Conservation (phyloP, 2,329 filamentous ascomycete species). For the Macroventuria anomochaeta region DNA sequence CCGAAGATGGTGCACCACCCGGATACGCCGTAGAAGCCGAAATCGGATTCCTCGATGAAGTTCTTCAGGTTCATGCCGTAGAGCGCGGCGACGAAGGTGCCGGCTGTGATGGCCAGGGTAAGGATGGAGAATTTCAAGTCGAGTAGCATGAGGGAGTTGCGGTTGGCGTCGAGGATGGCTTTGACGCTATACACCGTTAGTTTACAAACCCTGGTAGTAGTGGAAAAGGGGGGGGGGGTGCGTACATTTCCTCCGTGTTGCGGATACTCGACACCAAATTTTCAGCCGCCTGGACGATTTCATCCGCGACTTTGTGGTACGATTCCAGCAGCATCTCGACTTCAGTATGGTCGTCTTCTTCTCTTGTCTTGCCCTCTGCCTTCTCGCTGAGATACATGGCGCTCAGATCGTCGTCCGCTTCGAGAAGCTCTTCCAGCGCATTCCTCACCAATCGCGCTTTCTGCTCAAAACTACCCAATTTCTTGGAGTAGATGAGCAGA, state of each 20-base stretch:
- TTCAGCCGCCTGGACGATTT: slow-evolving; percentile 93
- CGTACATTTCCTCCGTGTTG: slow-evolving; percentile 96
- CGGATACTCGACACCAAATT: slow-evolving; percentile 93
- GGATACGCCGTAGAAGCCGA: slow-evolving; percentile 82
- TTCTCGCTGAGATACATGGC: slow-evolving; percentile 97
- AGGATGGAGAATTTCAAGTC: slow-evolving; percentile 96
- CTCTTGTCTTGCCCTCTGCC: slow-evolving; percentile 71
- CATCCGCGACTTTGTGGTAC: slow-evolving; percentile 96
- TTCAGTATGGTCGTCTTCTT: slow-evolving; percentile 89
- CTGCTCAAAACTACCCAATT: slow-evolving; percentile 95
- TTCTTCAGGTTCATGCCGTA: slow-evolving; percentile 99
- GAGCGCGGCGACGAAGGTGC: slow-evolving; percentile 95
- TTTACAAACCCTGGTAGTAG: not conserved
- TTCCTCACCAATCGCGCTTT: slow-evolving; percentile 93
- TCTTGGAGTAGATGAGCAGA: slow-evolving; percentile 92
- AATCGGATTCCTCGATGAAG: slow-evolving; percentile 92
- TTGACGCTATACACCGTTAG: slow-evolving; percentile 70
- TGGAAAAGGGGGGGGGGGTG: not conserved
- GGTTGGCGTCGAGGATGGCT: slow-evolving; percentile 96
- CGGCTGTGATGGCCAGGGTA: slow-evolving; percentile 90
- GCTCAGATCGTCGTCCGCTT: slow-evolving; percentile 93
- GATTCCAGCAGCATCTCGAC: slow-evolving; percentile 96
- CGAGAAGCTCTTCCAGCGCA: slow-evolving; percentile 91
- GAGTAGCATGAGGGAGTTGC: slow-evolving; percentile 95
- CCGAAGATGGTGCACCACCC: slow-evolving; percentile 74